Evolutionary conservation across 805 yeast genomes (phyloP).

Genomic region (Wickerhamomyces ciferrii): DNA sequence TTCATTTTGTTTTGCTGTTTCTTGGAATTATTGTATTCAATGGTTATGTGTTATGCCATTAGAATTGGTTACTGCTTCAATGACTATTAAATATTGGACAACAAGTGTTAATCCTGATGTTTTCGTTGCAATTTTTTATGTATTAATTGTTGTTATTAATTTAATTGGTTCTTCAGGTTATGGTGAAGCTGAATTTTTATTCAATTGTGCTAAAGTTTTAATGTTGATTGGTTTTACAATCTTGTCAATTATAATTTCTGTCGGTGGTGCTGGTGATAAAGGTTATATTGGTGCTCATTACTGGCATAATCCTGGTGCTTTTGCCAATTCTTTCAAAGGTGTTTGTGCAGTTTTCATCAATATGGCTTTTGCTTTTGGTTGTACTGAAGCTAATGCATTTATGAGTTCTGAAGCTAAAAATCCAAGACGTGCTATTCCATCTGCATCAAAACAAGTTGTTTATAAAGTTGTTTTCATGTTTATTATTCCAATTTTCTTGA

Average conservation of each 20-base stretch:
- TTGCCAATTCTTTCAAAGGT: conserved; percentile 46
- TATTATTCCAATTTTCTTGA: conserved; percentile 44
- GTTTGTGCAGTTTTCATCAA: conserved; percentile 60
- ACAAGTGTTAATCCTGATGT: conserved; percentile 42
- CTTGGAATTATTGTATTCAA: conserved; percentile 52
- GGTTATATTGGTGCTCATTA: conserved; percentile 55
- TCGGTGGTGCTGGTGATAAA: conserved; percentile 54
- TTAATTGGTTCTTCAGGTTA: conserved; percentile 59
- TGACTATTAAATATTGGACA: conserved; percentile 45
- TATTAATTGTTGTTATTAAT: conserved; percentile 44
- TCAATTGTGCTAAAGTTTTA: conserved; percentile 48
- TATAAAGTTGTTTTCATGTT: conserved; percentile 61
- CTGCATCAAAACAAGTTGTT: conserved; percentile 60
- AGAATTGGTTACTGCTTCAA: conserved; percentile 50
- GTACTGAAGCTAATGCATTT: conserved; percentile 60
- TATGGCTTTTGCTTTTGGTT: conserved; percentile 60
- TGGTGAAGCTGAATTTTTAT: conserved; percentile 63
- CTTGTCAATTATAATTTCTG: conserved; percentile 45
- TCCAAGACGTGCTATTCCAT: conserved; percentile 53
- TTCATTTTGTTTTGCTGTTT: conserved; percentile 58
- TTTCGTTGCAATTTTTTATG: conserved; percentile 51
- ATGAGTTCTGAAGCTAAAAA: conserved; percentile 64
- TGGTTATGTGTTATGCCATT: conserved; percentile 52
- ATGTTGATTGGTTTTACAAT: conserved; percentile 57
- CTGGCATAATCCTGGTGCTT: conserved; percentile 56